Conservation (phyloP, 305 asterid genomes). For the Fraxinus ornus region DNA sequence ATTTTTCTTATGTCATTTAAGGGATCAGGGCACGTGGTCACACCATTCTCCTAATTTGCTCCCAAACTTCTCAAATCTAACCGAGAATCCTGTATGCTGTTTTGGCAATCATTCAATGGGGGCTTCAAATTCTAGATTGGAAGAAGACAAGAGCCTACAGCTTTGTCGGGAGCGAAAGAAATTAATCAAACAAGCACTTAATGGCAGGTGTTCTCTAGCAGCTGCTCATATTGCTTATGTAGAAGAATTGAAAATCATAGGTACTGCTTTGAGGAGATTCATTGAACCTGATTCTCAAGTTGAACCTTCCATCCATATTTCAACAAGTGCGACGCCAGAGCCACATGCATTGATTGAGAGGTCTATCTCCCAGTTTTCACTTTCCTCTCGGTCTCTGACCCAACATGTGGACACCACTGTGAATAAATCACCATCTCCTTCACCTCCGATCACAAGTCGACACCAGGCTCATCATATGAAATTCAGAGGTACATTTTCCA, state of each 20-base stretch:
- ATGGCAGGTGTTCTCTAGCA: conserved; percentile 91
- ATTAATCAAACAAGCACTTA: conserved; percentile 92
- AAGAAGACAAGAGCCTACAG: conserved; percentile 84
- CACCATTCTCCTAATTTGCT: conserved; percentile 7
- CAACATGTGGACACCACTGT: conserved; percentile 40
- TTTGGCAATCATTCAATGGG: conserved; percentile 53
- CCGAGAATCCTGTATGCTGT: conserved; percentile 25
- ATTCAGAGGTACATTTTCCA: conserved; percentile 60
- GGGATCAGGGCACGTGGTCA: background rate
- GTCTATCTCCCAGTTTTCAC: conserved; percentile 50
- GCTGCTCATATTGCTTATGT: conserved; percentile 83
- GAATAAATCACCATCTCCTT: conserved; percentile 57
- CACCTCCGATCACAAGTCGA: conserved; percentile 49
- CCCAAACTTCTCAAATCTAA: background rate
- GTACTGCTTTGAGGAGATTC: conserved; percentile 66
- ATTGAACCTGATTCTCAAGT: conserved; percentile 63
- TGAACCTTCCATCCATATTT: conserved; percentile 47
- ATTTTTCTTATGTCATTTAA: background rate
- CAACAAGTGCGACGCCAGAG: conserved; percentile 53
- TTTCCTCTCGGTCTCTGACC: conserved; percentile 48
- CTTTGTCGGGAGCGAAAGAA: conserved; percentile 95
- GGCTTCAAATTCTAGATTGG: conserved; percentile 74
- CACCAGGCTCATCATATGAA: conserved; percentile 67
- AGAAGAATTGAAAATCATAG: conserved; percentile 61
- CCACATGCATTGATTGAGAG: conserved; percentile 49